phyloP scores from a whole-genome alignment of 768 basidiomycete genomes.

The Lepiota venenata region DNA sequence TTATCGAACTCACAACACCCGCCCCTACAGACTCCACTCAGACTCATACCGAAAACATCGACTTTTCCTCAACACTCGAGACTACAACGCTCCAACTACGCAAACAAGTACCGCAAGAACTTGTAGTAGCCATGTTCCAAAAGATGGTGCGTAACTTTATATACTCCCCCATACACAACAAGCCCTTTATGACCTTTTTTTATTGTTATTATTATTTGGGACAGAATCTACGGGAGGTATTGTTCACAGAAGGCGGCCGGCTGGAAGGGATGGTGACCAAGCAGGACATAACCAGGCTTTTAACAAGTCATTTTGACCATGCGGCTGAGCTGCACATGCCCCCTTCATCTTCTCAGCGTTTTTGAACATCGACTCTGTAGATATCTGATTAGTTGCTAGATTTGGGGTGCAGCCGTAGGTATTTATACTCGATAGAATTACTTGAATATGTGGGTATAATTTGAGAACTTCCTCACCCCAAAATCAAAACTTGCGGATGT shows the following conservation, averaged over 20 bases:
- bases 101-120: conserved; percentile 66
- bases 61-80: conserved; percentile 39
- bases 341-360: conserved; percentile 9
- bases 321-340: conserved; percentile 33
- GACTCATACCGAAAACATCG: conserved; percentile 26
- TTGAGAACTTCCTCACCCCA: too few species aligned
- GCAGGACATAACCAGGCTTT: conserved; percentile 56
- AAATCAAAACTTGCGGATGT: too few species aligned
- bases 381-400: too few species aligned
- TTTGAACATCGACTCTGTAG: too few species aligned
- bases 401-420: too few species aligned
- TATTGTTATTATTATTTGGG: too few species aligned
- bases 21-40: conserved; percentile 16
- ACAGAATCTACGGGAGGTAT: conserved; percentile 65
- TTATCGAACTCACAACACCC: neutral
- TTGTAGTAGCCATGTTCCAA: conserved; percentile 74
- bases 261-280: conserved; percentile 68
- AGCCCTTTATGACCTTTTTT: neutral
- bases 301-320: conserved; percentile 58
- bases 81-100: conserved; percentile 58
- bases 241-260: conserved; percentile 59
- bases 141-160: conserved; percentile 45
- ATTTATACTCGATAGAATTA: too few species aligned
- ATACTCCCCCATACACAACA: neutral
- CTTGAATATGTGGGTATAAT: too few species aligned